Evolutionary conservation across 345 rosid genomes (phyloP).

Genomic region (Litchi chinensis): DNA sequence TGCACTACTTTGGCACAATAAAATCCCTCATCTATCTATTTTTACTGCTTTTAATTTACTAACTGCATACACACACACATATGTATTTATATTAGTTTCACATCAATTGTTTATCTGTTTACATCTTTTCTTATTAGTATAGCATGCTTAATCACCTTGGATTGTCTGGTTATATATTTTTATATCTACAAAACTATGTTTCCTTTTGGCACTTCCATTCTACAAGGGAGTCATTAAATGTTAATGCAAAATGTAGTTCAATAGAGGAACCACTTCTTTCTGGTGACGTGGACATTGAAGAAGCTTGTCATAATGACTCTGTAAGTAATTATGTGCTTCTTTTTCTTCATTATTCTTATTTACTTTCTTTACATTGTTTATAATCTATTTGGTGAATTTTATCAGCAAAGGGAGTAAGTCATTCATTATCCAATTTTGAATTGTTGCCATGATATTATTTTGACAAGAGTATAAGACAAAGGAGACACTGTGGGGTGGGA

Average conservation of each 20-base stretch:
- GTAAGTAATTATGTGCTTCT: conserved; percentile 39
- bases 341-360: not conserved
- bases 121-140: not conserved
- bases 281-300: conserved; percentile 43
- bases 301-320: conserved; percentile 31
- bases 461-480: not conserved
- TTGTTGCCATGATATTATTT: not conserved
- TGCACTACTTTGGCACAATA: not conserved
- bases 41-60: not conserved
- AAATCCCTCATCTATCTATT: not conserved
- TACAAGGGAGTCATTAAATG: conserved; percentile 17
- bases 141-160: not conserved
- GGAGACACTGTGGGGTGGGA: not conserved
- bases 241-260: conserved; percentile 46
- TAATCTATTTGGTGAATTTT: not conserved
- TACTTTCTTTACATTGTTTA: not conserved
- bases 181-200: not conserved
- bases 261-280: conserved; percentile 64
- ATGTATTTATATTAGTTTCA: not conserved
- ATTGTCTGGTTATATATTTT: not conserved
- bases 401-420: not conserved
- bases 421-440: not conserved
- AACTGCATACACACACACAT: not conserved
- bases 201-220: not conserved
- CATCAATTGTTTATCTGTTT: not conserved